phyloP scores from a whole-genome alignment of 108 stramenopile species.

The Mayamaea pseudoterrestris region DNA sequence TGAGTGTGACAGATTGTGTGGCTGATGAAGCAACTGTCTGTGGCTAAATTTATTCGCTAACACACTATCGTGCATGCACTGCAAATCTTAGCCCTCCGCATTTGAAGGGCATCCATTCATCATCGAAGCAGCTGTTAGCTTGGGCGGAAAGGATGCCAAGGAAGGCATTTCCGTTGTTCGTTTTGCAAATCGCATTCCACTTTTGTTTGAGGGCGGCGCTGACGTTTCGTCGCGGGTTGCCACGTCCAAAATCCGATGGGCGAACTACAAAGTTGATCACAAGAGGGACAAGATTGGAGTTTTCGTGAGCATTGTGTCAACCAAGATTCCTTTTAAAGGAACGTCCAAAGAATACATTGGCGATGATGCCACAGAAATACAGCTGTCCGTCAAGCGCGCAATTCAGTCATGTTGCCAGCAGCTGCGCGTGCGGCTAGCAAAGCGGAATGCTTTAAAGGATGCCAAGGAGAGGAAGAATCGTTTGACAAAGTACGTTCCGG shows the following conservation, averaged over 20 bases:
- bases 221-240: slow-evolving; percentile 91
- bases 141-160: slow-evolving; percentile 83
- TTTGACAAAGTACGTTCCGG: slow-evolving; percentile 72
- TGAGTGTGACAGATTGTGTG: too few relatives aligned
- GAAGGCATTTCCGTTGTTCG: slow-evolving; percentile 90
- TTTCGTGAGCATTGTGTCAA: slow-evolving; percentile 91
- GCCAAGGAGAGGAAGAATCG: slow-evolving; percentile 65
- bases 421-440: slow-evolving; percentile 49
- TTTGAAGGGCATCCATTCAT: slow-evolving; percentile 94
- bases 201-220: slow-evolving; percentile 91
- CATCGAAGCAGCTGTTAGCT: slow-evolving; percentile 92
- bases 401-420: slow-evolving; percentile 73
- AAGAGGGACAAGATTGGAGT: slow-evolving; percentile 90
- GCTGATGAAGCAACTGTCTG: neutral
- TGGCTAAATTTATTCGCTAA: neutral
- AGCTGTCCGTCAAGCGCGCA: slow-evolving; percentile 62
- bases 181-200: slow-evolving; percentile 96
- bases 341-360: slow-evolving; percentile 95
- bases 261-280: slow-evolving; percentile 89
- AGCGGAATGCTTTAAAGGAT: slow-evolving; percentile 64
- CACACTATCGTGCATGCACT: neutral
- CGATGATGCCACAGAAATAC: slow-evolving; percentile 79
- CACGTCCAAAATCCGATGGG: slow-evolving; percentile 81
- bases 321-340: slow-evolving; percentile 97
- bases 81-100: slow-evolving; percentile 25